phyloP scores from a whole-genome alignment of 2,329 filamentous ascomycete species.

The Fusarium foetens region DNA sequence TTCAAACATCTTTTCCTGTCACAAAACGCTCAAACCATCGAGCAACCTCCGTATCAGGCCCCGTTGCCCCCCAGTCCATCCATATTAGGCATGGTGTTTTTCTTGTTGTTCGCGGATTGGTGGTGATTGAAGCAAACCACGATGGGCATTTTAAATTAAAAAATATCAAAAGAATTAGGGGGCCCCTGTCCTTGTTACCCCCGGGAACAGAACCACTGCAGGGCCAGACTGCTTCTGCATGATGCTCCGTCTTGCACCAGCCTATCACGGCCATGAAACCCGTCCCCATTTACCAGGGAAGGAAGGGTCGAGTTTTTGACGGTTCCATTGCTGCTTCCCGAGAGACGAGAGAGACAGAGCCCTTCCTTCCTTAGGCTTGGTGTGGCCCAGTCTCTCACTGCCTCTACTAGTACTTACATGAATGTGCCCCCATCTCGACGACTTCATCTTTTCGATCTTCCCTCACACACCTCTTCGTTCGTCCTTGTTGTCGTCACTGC shows the following conservation, averaged over 20 bases:
- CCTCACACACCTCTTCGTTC: constrained; percentile 18
- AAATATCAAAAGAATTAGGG: constrained; percentile 17
- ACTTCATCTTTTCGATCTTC: constrained; percentile 22
- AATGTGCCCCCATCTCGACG: constrained; percentile 16
- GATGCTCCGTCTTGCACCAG: constrained; percentile 14
- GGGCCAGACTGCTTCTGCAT: constrained; percentile 25
- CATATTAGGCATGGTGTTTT: constrained; percentile 29
- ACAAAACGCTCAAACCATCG: constrained; percentile 4
- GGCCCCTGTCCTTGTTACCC: constrained; percentile 17
- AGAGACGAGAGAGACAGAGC: constrained; percentile 7
- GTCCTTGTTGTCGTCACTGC: constrained; percentile 22
- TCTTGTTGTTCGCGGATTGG: constrained; percentile 6
- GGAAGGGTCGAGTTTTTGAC: constrained; percentile 13
- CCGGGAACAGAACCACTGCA: not conserved
- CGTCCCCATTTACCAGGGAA: constrained; percentile 26
- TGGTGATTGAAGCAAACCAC: constrained; percentile 33
- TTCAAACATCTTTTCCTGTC: constrained; percentile 14
- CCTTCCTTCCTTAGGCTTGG: constrained; percentile 31
- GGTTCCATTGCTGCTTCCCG: constrained; percentile 22
- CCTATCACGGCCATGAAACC: constrained; percentile 32
- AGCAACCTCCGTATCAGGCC: not conserved
- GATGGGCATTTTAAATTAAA: constrained; percentile 38
- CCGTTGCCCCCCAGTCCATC: constrained; percentile 14
- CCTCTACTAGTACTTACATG: constrained; percentile 29
- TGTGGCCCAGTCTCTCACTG: constrained; percentile 1